phyloP scores from a whole-genome alignment of 2,329 filamentous ascomycete genomes.

The Sporothrix sp. region DNA sequence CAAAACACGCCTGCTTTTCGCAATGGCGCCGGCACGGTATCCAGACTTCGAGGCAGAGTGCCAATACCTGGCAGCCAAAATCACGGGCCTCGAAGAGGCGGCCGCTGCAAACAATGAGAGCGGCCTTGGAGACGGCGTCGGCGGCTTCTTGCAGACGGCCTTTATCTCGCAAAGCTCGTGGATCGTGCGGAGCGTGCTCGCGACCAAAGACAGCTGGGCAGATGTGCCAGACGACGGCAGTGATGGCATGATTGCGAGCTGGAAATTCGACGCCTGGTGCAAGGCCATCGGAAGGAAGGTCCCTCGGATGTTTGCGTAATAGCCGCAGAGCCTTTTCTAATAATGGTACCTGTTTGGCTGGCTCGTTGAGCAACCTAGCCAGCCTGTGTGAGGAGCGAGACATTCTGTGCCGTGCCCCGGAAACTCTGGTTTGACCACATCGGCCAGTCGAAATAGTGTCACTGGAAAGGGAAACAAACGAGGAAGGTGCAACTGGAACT shows the following conservation, averaged over 20 bases:
- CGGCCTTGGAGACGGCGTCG: not conserved
- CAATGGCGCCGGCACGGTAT: not conserved
- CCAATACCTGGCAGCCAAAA: not conserved
- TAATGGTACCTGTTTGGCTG: not conserved
- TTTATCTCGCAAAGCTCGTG: not conserved
- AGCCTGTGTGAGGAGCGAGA: too few relatives aligned
- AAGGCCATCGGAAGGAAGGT: constrained; percentile 1
- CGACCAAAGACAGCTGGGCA: not conserved
- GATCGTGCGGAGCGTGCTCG: not conserved
- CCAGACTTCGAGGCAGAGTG: not conserved
- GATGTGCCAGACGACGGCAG: not conserved
- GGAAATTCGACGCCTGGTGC: constrained; percentile 4
- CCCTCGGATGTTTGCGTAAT: not conserved
- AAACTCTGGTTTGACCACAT: not conserved
- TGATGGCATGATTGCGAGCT: not conserved
- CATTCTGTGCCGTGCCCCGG: too few relatives aligned
- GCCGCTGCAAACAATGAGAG: not conserved
- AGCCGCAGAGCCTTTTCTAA: not conserved
- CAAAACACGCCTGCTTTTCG: not conserved
- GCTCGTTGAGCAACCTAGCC: too few relatives aligned
- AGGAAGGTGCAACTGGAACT: too few relatives aligned
- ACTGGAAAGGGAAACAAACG: too few relatives aligned
- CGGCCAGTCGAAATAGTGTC: too few relatives aligned
- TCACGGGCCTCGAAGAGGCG: not conserved
- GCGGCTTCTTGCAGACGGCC: not conserved